Percentiles rank a stretch among this genome's conserved stretches.
Evolutionary conservation across 2,329 filamentous ascomycete species (phyloP).

Genomic region (Lomentospora prolificans): DNA sequence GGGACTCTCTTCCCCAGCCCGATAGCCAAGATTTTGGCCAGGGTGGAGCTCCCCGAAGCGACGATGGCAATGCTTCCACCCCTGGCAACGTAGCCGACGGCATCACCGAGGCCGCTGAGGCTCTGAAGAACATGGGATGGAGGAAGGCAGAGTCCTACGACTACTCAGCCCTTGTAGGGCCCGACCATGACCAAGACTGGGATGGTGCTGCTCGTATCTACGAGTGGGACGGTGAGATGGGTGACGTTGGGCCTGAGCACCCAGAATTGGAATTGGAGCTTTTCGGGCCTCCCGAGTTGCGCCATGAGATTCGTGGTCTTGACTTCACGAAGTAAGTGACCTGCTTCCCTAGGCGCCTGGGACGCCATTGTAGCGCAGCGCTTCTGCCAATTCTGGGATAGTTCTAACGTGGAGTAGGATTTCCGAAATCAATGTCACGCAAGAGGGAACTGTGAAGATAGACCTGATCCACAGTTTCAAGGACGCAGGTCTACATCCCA

Average conservation of each 20-base stretch:
- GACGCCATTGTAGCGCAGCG: too few species aligned
- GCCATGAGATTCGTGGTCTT: constrained; percentile 41
- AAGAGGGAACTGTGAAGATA: constrained; percentile 46
- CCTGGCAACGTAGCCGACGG: background rate
- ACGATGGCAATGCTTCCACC: background rate
- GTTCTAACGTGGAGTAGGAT: constrained; percentile 31
- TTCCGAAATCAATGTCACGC: constrained; percentile 40
- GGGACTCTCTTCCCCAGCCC: constrained; percentile 14
- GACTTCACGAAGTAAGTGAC: constrained; percentile 51
- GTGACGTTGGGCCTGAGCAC: constrained; percentile 69
- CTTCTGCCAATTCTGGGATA: background rate
- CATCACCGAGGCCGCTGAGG: background rate
- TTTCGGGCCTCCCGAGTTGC: constrained; percentile 51
- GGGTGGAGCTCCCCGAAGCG: background rate
- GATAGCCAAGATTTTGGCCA: constrained; percentile 11
- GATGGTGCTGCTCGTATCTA: constrained; percentile 57
- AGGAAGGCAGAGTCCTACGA: constrained; percentile 34
- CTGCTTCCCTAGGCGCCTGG: too few species aligned
- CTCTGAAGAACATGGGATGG: constrained; percentile 28
- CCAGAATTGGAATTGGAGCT: constrained; percentile 64
- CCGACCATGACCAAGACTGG: constrained; percentile 24
- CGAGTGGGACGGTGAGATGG: constrained; percentile 75
- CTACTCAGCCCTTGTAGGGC: constrained; percentile 27
- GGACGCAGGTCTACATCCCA: constrained; percentile 74
- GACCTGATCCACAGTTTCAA: constrained; percentile 50